Evolutionary conservation across 1,139 yeast species (phyloP), one percentile per base, ranked within the genome.

Genomic region (Zhuliangozyma blackwelliae): DNA sequence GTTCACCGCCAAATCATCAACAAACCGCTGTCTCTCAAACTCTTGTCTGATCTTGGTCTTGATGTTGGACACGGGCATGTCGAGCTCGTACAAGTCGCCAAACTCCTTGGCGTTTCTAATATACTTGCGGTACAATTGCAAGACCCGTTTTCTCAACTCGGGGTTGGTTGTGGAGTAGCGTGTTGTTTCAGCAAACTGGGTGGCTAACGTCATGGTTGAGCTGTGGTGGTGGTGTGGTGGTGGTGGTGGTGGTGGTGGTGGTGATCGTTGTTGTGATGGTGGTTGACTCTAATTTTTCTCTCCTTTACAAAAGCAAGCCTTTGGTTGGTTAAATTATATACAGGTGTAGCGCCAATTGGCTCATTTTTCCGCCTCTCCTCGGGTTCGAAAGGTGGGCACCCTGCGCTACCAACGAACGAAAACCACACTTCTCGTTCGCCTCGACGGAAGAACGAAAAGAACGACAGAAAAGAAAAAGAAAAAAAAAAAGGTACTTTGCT

Each of bases 1-100:
- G 47, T 75, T 68, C 30, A 83, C 77, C 25, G 77, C 77, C 45
- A 82, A 60, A 55, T 83, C 88, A 41, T 66, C 64, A 35, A 85
- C 86, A 55, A 71, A 84, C 56, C 95, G 74, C 54, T 87, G 81
- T 67, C 95, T 61, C 65, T 87, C 95, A 51, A 87, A 87, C 61
- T 87, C 95, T 61, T 86, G 95, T 73, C 96, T 81, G 48, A 87
- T 75, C 63, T 83, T 85, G 41, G 95, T 84, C 61, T 87, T 81
- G 44, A 86, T 82, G 46, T 76, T 75, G 30, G 92, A 79, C n/a
- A 84, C 80, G 31, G 95, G 94, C 71, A 82, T 76, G 60, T 85
- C 89, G 59, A 86, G 71, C 63, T 84, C 92, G 62, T 87, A 87
- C 54, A 79, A 63, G 62, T 79, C 78, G 49, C 79, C 76, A 54